Base-by-base conservation (phyloP, 306 rosid genomes). In the Prunus armeniaca region DNA sequence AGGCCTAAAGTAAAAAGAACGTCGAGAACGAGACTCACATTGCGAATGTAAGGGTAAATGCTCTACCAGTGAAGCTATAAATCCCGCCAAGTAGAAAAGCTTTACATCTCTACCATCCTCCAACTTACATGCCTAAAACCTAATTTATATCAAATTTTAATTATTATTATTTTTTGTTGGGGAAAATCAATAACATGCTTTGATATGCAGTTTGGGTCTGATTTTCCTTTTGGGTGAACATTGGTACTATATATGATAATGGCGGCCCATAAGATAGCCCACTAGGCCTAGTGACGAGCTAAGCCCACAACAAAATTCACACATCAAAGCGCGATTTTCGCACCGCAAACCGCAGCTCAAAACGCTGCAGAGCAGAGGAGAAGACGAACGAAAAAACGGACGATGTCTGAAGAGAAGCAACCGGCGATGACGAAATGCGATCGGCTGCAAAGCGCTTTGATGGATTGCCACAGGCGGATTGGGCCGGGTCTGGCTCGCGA, bases 381-480 rank as follows among this genome's bases (percentile, higher is more conserved):
- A 30, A 30, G 67, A 2, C 46, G 24, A 63, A 2, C 67, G 46
- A 63, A 9, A 30, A 17, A 17, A 63, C 20, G 6, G 0, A 7
- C 27, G 49, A 65, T 34, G 69, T 9, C 69, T 7, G 49, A 32
- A 34, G 5, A 12, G 14, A 46, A 45, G 72, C 34, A 1, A 57
- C 25, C 27, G 58, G 20, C 54, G 49, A 24, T 0, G 68, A 55
- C 71, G 86, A 25, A 49, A 11, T 91, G 97, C 87, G 84, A 74
- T 54, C 61, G 83, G 69, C 74, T 89, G 43, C 86, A 86, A 56
- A 69, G 77, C 41, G 87, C 86, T 11, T 51, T 82, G 25, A 12
- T 17, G 55, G 80, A 82, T 13, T 82, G 86, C 55, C 80, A 82
- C 75, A 67, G 67, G 62, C 82, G 77, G 77, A 74, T 76, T 15